Base-by-base conservation (phyloP, 768 basidiomycete species). In the Favolaschia claudopus region DNA sequence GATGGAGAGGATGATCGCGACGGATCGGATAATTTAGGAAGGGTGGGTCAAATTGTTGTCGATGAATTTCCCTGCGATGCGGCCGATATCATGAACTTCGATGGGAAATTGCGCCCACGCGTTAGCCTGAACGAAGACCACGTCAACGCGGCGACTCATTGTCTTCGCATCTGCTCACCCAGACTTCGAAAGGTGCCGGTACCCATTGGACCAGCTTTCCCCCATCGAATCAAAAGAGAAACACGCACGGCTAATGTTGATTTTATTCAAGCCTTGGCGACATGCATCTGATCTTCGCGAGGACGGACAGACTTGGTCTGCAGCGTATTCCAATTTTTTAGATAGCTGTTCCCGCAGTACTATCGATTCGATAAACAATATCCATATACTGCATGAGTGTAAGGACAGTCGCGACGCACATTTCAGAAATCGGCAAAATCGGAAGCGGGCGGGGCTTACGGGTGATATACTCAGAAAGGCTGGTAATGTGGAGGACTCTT, bases 251-350 rank as follows among this genome's bases (percentile, higher is more conserved):
- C 50, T 76, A 0, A 80, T 80, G 78, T 54, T 81, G 1, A 69
- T 77, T 17, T 63, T 80, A 0, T 82, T 81, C 59, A 78, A 79
- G 60, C 80, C 79, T 0, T 81, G 79, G 80, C 37, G 67, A 0
- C 25, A 44, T 39, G 31, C 60, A 1, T 14, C 5, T 5, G 72
- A 81, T 45, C 63, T 80, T 7, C 33, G 62, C 13, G 3, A 10
- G 13, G 0, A 0, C 3, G 48, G 28, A 8, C 53, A 70, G 33
- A 44, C 64, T 0, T 78, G 76, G 75, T 9, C 17, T 25, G 65
- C 69, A 13, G 74, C 72, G 3, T 78, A 76, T 63, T 10, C 58
- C 1, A 13, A 46, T 0, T 72, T 68, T 38, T 4, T 33, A 14
- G 12, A 28, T 6, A 40, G 29, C 31, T 63, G 49, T 43, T 10